Conservation (phyloP, 2,329 filamentous ascomycete genomes). For the Exophiala viscosa region DNA sequence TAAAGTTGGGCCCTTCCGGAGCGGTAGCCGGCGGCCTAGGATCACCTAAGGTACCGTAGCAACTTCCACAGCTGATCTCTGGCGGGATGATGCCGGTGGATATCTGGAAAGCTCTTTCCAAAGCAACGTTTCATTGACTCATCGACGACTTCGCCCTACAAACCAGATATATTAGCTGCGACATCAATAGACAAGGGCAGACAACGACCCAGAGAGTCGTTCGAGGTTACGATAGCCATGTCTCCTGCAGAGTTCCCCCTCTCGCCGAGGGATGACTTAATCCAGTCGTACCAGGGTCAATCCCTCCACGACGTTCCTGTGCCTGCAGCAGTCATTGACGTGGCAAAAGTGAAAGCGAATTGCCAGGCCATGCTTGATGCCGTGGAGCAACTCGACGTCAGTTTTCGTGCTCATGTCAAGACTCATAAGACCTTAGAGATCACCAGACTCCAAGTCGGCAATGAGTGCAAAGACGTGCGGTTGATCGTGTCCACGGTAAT, state of each 20-base stretch:
- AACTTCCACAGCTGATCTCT: no score
- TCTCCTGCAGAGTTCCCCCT: constrained; percentile 16
- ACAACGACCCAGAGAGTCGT: not conserved
- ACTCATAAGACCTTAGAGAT: constrained; percentile 75
- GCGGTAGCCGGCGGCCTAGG: no score
- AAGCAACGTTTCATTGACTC: no score
- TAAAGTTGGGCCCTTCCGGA: no score
- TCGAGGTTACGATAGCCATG: constrained; percentile 8
- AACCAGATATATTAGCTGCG: no score
- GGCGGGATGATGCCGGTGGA: no score
- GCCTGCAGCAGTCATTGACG: constrained; percentile 66
- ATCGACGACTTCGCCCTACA: no score
- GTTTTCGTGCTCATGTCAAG: constrained; percentile 75
- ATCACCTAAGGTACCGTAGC: no score
- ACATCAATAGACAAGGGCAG: no score
- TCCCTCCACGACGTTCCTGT: constrained; percentile 58
- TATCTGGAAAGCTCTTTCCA: no score
- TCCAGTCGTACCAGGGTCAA: constrained; percentile 54
- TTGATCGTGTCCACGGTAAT: constrained; percentile 71
- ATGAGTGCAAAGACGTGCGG: constrained; percentile 50
- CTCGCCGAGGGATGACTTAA: constrained; percentile 15
- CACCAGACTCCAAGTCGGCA: constrained; percentile 66
- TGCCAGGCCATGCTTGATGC: constrained; percentile 69
- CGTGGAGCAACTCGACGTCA: constrained; percentile 55
- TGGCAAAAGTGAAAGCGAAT: constrained; percentile 62